phyloP scores from a whole-genome alignment of 2,329 filamentous ascomycete genomes.

The Passalora sequoiae region DNA sequence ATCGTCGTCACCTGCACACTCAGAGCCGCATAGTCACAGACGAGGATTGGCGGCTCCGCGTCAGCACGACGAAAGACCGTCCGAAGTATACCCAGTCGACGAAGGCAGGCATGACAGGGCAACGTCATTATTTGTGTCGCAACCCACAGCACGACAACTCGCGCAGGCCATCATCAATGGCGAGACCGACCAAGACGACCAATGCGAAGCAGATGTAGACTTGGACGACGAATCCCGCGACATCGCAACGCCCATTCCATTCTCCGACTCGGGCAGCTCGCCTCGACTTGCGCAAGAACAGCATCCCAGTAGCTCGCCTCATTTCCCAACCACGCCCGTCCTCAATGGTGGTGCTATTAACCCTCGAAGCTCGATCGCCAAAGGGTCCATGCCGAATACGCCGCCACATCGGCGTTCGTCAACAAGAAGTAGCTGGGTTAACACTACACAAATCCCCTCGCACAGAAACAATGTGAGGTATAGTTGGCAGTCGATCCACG shows the following conservation, averaged over 20 bases:
- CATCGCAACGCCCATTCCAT: conserved; percentile 23
- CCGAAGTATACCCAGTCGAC: conserved; percentile 22
- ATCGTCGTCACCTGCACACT: conserved; percentile 2
- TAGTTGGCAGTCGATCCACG: conserved; percentile 36
- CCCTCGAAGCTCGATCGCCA: conserved; percentile 13
- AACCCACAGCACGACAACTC: not conserved
- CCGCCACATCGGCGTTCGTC: conserved; percentile 16
- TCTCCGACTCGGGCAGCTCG: conserved; percentile 10
- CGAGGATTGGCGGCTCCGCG: conserved; percentile 7
- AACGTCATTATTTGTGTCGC: conserved; percentile 1
- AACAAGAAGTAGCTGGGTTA: conserved; percentile 17
- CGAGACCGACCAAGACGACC: conserved; percentile 10
- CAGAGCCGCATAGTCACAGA: conserved; percentile 6
- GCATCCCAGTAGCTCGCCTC: conserved; percentile 8
- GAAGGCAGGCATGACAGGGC: no score
- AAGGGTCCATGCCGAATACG: conserved; percentile 16
- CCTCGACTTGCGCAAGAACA: conserved; percentile 16
- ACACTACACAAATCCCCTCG: conserved; percentile 27
- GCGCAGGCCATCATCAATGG: conserved; percentile 3
- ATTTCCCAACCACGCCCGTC: conserved; percentile 7
- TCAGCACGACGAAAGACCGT: conserved; percentile 3
- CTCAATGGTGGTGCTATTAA: conserved; percentile 9
- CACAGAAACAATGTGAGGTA: conserved; percentile 34
- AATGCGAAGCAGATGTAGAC: conserved; percentile 15
- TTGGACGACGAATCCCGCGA: conserved; percentile 20